Evolutionary conservation across 2,329 filamentous ascomycete species (phyloP).

Genomic region (Ploettnerulaceae sp.): DNA sequence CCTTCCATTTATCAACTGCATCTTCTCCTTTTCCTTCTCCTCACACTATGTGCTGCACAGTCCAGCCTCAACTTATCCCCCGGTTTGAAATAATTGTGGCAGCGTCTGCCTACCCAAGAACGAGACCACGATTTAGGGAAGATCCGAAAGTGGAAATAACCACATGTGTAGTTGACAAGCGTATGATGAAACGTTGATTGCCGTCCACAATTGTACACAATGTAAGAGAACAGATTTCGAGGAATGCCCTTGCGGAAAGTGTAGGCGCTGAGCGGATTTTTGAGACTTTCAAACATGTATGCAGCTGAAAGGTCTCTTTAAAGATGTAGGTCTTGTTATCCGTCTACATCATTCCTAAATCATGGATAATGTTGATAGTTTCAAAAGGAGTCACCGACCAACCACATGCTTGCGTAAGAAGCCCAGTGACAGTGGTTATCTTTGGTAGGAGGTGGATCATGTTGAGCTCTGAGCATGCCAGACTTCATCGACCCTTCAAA

Average conservation of each 20-base stretch:
- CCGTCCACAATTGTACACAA: too few relatives aligned
- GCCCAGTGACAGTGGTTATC: too few relatives aligned
- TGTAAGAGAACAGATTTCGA: too few relatives aligned
- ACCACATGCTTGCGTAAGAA: too few relatives aligned
- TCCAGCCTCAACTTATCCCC: neutral
- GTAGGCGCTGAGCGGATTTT: too few relatives aligned
- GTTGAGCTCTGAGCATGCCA: neutral
- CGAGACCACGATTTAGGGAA: neutral
- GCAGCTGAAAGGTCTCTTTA: too few relatives aligned
- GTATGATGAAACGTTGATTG: neutral
- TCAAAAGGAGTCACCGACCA: neutral
- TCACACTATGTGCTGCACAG: neutral
- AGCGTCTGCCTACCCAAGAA: neutral
- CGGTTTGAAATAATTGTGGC: neutral
- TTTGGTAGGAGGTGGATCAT: neutral
- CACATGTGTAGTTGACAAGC: neutral
- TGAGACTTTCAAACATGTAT: too few relatives aligned
- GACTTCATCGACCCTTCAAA: slow-evolving; percentile 58
- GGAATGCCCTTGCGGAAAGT: too few relatives aligned
- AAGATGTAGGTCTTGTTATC: too few relatives aligned
- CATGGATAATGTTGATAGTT: too few relatives aligned
- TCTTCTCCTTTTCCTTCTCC: neutral
- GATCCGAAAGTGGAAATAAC: neutral
- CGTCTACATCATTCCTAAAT: too few relatives aligned
- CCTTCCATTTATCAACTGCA: too few relatives aligned